Conservation (phyloP, 768 basidiomycete species). For the Trametes villosa region DNA sequence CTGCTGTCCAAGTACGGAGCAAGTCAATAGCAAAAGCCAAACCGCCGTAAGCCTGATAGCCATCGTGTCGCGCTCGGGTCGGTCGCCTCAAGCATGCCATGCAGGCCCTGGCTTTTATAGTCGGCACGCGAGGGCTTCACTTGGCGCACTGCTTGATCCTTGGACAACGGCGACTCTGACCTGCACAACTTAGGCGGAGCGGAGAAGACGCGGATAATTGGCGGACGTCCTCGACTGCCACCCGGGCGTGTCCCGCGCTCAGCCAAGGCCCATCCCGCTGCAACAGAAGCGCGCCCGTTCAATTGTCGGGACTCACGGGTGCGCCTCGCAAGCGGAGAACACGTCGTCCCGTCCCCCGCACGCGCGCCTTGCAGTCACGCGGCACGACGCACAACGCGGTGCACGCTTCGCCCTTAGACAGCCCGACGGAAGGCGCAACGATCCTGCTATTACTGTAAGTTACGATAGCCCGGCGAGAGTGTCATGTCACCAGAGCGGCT, state of each 20-base stretch:
- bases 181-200: conserved; percentile 7
- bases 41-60: conserved; percentile 3
- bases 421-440: not conserved
- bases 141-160: not conserved
- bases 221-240: conserved; percentile 18
- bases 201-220: conserved; percentile 34
- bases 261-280: conserved; percentile 4
- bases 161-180: conserved; percentile 10
- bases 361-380: conserved; percentile 13
- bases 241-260: not conserved
- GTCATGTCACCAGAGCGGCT: conserved; percentile 64
- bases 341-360: not conserved
- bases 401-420: not conserved
- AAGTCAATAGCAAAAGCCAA: conserved; percentile 28
- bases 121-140: not conserved
- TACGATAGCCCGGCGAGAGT: conserved; percentile 14
- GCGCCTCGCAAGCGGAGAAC: not conserved
- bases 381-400: not conserved
- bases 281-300: conserved; percentile 14
- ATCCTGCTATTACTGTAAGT: conserved; percentile 21
- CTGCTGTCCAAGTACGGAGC: conserved; percentile 41
- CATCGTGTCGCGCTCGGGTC: conserved; percentile 5
- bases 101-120: not conserved
- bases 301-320: conserved; percentile 18
- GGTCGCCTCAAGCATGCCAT: not conserved